Conservation (phyloP, 129 eudicot species). For the Solidago caesia region DNA sequence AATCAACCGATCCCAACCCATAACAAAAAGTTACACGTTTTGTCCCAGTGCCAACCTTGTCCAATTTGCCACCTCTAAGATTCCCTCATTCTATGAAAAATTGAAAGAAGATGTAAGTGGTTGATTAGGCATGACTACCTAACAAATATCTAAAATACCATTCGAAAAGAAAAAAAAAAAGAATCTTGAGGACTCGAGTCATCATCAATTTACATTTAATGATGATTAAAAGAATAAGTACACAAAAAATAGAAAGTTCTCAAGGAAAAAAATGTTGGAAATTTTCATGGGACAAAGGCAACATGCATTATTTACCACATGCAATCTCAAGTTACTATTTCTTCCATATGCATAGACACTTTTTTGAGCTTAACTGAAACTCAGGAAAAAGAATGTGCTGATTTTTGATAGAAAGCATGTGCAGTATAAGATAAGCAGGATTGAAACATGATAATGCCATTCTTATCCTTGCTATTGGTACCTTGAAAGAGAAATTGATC, state of each 20-base stretch:
- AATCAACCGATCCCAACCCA: too few species aligned
- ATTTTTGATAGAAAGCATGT: not conserved
- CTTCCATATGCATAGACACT: too few species aligned
- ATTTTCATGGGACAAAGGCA: too few species aligned
- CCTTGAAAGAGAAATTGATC: conserved; percentile 91
- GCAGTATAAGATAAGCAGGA: not conserved
- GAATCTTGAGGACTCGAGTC: not conserved
- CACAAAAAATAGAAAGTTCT: too few species aligned
- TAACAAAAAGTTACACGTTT: too few species aligned
- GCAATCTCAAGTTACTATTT: too few species aligned
- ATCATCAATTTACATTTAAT: not conserved
- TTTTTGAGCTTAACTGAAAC: too few species aligned
- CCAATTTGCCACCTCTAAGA: not conserved
- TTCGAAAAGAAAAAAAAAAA: not conserved
- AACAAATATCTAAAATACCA: not conserved
- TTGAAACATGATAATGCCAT: not conserved
- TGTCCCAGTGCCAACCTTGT: too few species aligned
- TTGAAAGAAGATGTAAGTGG: not conserved
- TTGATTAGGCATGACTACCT: not conserved
- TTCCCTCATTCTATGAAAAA: not conserved
- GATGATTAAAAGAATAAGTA: not conserved
- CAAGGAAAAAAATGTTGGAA: too few species aligned
- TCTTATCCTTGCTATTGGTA: conserved; percentile 23
- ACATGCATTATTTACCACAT: too few species aligned
- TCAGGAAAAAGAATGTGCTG: too few species aligned